Conservation (phyloP, 805 yeast genomes). For the Wickerhamiella cacticola region DNA sequence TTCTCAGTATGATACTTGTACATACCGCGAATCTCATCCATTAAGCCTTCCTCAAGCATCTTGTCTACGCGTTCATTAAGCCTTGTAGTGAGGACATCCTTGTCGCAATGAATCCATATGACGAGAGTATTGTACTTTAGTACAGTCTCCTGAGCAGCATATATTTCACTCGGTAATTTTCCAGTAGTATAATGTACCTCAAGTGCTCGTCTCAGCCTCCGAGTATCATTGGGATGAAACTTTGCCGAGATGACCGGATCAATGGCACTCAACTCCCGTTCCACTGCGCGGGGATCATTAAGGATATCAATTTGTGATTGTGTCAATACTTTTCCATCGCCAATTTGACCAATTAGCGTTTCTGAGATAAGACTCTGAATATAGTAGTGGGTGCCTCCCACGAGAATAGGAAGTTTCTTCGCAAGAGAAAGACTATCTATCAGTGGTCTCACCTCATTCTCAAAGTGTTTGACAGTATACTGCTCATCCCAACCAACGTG, state of each 20-base stretch:
- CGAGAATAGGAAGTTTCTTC: conserved; percentile 72
- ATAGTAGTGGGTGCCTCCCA: conserved; percentile 96
- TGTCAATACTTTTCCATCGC: conserved; percentile 21
- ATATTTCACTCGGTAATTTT: conserved; percentile 55
- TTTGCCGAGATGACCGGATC: conserved; percentile 70
- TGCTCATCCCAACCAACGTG: conserved; percentile 72
- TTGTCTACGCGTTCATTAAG: conserved; percentile 70
- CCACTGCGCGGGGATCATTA: conserved; percentile 34
- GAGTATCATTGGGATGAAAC: conserved; percentile 82
- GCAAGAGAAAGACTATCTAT: conserved; percentile 53
- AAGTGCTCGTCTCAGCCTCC: conserved; percentile 67
- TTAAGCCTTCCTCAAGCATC: conserved; percentile 63
- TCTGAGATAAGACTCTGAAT: conserved; percentile 69
- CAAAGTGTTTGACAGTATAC: conserved; percentile 69
- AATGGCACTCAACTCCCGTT: conserved; percentile 34
- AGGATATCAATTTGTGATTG: conserved; percentile 35
- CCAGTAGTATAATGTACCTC: conserved; percentile 67
- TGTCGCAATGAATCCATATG: conserved; percentile 72
- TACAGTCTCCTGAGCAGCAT: conserved; percentile 54
- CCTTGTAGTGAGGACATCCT: conserved; percentile 43
- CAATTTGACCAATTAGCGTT: conserved; percentile 37
- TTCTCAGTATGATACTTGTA: conserved; percentile 28
- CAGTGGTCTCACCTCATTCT: conserved; percentile 45
- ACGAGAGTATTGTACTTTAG: conserved; percentile 34
- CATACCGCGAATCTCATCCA: conserved; percentile 46